A percentile compares a stretch with the other conserved stretches of the same genome.
Evolutionary conservation across 106 monocot species (phyloP).

Genomic region (Chionographis japonica): DNA sequence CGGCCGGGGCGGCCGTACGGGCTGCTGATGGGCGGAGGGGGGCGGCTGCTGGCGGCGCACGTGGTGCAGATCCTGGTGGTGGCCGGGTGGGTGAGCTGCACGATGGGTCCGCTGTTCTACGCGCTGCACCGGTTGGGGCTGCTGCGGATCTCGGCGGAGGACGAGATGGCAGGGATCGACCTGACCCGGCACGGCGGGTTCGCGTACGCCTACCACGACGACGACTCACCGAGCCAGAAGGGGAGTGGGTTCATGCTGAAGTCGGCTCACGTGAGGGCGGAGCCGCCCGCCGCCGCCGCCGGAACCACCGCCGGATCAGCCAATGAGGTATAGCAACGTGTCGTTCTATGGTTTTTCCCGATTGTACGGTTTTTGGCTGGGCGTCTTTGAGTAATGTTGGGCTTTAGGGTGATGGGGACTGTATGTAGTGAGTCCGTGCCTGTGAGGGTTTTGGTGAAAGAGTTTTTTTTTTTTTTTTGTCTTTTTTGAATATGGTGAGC

Average conservation of each 20-base stretch:
- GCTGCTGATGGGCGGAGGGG: slow-evolving; percentile 39
- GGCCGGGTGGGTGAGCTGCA: slow-evolving; percentile 31
- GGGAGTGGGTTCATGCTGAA: slow-evolving; percentile 6
- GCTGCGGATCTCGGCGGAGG: slow-evolving; percentile 29
- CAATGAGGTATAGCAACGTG: no score
- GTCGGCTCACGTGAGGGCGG: neutral
- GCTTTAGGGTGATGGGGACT: no score
- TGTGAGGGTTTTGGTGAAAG: no score
- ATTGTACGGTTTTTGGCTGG: no score
- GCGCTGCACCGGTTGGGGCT: slow-evolving; percentile 14
- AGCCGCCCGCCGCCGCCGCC: neutral
- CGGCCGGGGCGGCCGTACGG: slow-evolving; percentile 16
- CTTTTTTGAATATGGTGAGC: no score
- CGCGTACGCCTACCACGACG: slow-evolving; percentile 29
- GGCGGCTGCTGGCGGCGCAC: slow-evolving; percentile 30
- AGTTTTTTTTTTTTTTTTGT: no score
- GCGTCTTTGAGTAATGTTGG: no score
- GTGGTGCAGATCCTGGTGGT: slow-evolving; percentile 18
- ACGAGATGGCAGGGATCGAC: slow-evolving; percentile 42
- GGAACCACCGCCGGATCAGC: no score
- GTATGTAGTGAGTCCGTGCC: no score
- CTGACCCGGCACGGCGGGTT: slow-evolving; percentile 34
- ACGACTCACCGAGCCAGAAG: neutral
- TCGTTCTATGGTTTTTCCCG: no score
- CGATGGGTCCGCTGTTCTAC: slow-evolving; percentile 34